Evolutionary conservation across 192 early-diverging fungal species (phyloP).

Genomic region (Linnemannia zychae): DNA sequence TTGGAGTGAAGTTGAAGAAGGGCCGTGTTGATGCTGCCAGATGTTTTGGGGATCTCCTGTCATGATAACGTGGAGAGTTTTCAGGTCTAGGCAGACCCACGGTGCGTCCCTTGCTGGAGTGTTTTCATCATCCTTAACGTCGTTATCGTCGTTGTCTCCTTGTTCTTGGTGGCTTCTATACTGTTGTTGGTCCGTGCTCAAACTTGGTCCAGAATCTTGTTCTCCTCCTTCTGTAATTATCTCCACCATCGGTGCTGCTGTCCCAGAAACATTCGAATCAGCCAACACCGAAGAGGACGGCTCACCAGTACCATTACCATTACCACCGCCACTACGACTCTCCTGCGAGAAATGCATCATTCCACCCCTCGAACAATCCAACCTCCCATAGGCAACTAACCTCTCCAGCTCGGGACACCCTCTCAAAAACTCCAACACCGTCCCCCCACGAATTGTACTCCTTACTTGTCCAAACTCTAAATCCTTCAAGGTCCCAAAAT

Average conservation of each 20-base stretch:
- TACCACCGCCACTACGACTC: neutral
- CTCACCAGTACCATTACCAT: neutral
- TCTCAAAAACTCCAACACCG: slow-evolving; percentile 9
- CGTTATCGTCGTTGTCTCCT: neutral
- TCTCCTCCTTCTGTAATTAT: neutral
- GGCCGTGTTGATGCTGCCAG: neutral
- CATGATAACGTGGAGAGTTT: slow-evolving; percentile 14
- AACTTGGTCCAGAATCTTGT: neutral
- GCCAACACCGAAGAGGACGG: neutral
- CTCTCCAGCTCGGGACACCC: slow-evolving; percentile 12
- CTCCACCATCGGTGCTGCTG: neutral
- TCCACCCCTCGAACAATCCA: slow-evolving; percentile 11
- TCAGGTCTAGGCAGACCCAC: slow-evolving; percentile 21
- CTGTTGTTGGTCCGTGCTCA: neutral
- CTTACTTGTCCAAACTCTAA: slow-evolving; percentile 18
- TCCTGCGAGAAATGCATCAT: neutral
- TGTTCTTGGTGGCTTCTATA: neutral
- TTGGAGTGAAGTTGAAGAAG: neutral
- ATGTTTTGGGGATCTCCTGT: neutral
- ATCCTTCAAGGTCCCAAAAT: slow-evolving; percentile 9
- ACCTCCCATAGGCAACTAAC: slow-evolving; percentile 8
- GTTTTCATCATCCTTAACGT: neutral
- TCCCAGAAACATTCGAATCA: neutral
- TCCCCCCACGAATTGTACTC: slow-evolving; percentile 1
- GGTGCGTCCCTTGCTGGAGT: neutral